Conservation (phyloP, 2,329 filamentous ascomycete genomes). For the Hypomyces perniciosus region DNA sequence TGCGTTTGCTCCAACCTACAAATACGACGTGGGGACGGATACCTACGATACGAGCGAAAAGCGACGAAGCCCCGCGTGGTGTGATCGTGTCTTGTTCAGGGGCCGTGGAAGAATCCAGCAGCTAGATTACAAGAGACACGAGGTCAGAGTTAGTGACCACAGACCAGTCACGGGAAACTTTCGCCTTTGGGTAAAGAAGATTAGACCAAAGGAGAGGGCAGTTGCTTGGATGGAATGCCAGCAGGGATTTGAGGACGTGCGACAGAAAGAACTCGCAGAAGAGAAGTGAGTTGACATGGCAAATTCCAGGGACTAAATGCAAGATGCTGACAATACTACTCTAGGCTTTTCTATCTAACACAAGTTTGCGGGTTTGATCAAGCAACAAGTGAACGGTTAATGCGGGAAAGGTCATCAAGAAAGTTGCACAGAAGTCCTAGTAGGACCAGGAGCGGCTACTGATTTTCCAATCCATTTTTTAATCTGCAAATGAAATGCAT, state of each 20-base stretch:
- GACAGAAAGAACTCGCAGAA: constrained; percentile 59
- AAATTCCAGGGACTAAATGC: neutral
- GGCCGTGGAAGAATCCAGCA: constrained; percentile 79
- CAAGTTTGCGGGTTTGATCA: constrained; percentile 49
- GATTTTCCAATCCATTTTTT: constrained; percentile 1
- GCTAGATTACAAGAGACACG: constrained; percentile 80
- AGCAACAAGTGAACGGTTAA: constrained; percentile 42
- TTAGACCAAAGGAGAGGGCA: constrained; percentile 61
- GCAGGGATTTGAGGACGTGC: constrained; percentile 66
- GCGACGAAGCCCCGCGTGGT: constrained; percentile 91
- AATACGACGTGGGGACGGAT: constrained; percentile 95
- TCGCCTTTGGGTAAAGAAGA: constrained; percentile 75
- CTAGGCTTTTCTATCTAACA: constrained; percentile 46
- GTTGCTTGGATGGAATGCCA: constrained; percentile 67
- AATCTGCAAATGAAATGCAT: neutral
- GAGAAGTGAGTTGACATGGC: constrained; percentile 61
- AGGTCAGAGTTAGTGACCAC: constrained; percentile 87
- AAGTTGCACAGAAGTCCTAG: constrained; percentile 23
- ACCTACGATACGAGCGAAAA: constrained; percentile 94
- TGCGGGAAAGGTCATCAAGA: constrained; percentile 34
- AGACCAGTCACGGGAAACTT: constrained; percentile 85
- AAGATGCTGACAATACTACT: constrained; percentile 17
- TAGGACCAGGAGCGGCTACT: constrained; percentile 15
- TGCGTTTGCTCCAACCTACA: constrained; percentile 92
- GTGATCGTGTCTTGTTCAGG: constrained; percentile 84